Percentiles rank a stretch among this genome's conserved stretches.
phyloP scores from a whole-genome alignment of 148 eudicot species.

The Arbutus unedo region DNA sequence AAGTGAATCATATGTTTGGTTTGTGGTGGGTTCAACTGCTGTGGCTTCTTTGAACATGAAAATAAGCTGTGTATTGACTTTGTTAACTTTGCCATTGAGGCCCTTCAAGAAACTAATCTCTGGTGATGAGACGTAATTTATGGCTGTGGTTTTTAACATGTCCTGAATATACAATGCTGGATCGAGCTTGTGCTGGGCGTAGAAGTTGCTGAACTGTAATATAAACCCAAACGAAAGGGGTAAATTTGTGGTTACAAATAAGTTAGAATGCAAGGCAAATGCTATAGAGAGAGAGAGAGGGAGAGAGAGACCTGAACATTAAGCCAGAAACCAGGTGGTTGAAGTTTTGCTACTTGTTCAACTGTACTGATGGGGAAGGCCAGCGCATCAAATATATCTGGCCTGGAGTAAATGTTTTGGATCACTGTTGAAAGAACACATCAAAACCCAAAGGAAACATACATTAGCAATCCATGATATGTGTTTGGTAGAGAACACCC shows the following conservation, averaged over 20 bases:
- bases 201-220: slow-evolving; percentile 64
- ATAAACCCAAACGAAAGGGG: neutral
- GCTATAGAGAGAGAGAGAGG: neutral
- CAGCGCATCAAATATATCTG: slow-evolving; percentile 35
- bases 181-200: slow-evolving; percentile 46
- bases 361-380: slow-evolving; percentile 14
- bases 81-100: slow-evolving; percentile 32
- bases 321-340: slow-evolving; percentile 54
- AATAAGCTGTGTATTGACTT: slow-evolving; percentile 40
- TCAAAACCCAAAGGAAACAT: neutral
- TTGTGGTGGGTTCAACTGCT: slow-evolving; percentile 70
- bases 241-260: neutral
- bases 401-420: slow-evolving; percentile 35
- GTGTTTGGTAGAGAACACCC: too few relatives aligned
- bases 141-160: slow-evolving; percentile 11
- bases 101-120: slow-evolving; percentile 74
- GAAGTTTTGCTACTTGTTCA: slow-evolving; percentile 25
- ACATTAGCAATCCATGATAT: neutral
- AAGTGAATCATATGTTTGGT: slow-evolving; percentile 42
- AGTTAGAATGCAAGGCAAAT: neutral
- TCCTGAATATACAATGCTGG: slow-evolving; percentile 34
- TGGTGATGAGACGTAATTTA: slow-evolving; percentile 76
- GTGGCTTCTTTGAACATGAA: slow-evolving; percentile 38
- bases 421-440: slow-evolving; percentile 35
- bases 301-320: slow-evolving; percentile 65